Evolutionary conservation across 768 basidiomycete genomes (phyloP), one percentile per base, ranked within the genome.

Genomic region (Russula olivacea): DNA sequence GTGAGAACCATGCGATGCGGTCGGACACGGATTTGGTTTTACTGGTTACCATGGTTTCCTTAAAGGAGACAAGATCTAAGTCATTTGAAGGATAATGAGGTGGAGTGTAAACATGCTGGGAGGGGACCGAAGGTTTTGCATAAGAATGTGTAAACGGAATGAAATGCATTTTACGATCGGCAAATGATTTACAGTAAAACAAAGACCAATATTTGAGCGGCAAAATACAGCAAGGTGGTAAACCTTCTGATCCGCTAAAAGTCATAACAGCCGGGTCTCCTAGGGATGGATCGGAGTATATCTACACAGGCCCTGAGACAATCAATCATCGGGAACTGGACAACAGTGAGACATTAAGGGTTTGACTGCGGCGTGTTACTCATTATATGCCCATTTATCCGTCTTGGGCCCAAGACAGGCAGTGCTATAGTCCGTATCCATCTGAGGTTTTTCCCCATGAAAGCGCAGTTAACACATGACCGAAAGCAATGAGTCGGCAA

Each of bases 11-110:
- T 9, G 40, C 28, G 28, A 38, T 40, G 32, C 7, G 28, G 38
- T 21, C 28, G 55, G 28, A 43, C 36, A 54, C 53, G 11, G 17
- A 43, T 59, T 49, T 59, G 19, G 38, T 17, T n/a, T 38, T 11
- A 32, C 45, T 40, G 38, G 63, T 64, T 60, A 25, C 58, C 47
- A 64, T 64, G 58, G 63, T 59, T 59, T 49, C 48, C 25, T 55
- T 19, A 19, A 52, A 50, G 47, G 58, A 23, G n/a, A 34, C 40
- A 12, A 45, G 23, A 38, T 53, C 55, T 21, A 36, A 56, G 7
- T 40, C 36, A 61, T 56, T 61, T 30, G 25, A 49, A 49, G 14
- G 28, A 43, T 10, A 19, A 56, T 61, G 50, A 51, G 41, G 41
- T 58, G 50, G 53, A 48, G 17, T 4, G 12, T 11, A 38, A 15